phyloP scores from a whole-genome alignment of 352 stramenopile genomes.

The Globisporangium heterothallicum region DNA sequence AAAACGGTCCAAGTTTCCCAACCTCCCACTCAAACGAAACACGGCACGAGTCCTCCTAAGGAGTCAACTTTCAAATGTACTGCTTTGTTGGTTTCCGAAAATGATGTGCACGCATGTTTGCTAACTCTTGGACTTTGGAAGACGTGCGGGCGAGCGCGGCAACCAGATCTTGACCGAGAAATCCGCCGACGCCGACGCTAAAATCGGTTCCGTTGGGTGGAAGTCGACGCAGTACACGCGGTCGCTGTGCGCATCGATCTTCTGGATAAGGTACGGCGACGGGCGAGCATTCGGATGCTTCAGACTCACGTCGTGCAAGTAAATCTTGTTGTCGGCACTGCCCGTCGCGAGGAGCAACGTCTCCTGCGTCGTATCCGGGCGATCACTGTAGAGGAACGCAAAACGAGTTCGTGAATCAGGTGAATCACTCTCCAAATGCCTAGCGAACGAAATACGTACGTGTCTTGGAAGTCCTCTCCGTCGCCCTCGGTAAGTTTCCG shows the following conservation, averaged over 20 bases:
- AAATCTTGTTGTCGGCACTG: slow-evolving; percentile 85
- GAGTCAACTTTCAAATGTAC: too few species aligned
- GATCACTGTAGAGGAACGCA: slow-evolving; percentile 14
- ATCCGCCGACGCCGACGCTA: slow-evolving; percentile 81
- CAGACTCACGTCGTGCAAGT: slow-evolving; percentile 79
- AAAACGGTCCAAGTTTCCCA: too few species aligned
- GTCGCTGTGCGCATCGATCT: slow-evolving; percentile 82
- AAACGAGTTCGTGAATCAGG: background rate
- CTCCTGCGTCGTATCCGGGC: slow-evolving; percentile 48
- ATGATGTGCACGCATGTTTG: background rate
- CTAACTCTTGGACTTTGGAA: slow-evolving; percentile 61
- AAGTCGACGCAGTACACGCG: slow-evolving; percentile 90
- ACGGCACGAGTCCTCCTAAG: too few species aligned
- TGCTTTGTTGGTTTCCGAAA: too few species aligned
- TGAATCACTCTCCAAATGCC: background rate
- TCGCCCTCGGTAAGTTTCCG: slow-evolving; percentile 81
- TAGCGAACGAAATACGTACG: slow-evolving; percentile 9
- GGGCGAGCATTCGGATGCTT: slow-evolving; percentile 43
- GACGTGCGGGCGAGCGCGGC: slow-evolving; percentile 45
- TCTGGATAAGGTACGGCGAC: slow-evolving; percentile 63
- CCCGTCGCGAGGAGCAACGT: slow-evolving; percentile 79
- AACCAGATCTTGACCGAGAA: slow-evolving; percentile 87
- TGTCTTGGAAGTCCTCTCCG: slow-evolving; percentile 58
- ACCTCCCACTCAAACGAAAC: too few species aligned
- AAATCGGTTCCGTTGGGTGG: slow-evolving; percentile 76